A percentile compares a stretch with the other conserved stretches of the same genome.
Evolutionary conservation across 1,284 basidiomycete species (phyloP).

Genomic region (Ustilago nuda): DNA sequence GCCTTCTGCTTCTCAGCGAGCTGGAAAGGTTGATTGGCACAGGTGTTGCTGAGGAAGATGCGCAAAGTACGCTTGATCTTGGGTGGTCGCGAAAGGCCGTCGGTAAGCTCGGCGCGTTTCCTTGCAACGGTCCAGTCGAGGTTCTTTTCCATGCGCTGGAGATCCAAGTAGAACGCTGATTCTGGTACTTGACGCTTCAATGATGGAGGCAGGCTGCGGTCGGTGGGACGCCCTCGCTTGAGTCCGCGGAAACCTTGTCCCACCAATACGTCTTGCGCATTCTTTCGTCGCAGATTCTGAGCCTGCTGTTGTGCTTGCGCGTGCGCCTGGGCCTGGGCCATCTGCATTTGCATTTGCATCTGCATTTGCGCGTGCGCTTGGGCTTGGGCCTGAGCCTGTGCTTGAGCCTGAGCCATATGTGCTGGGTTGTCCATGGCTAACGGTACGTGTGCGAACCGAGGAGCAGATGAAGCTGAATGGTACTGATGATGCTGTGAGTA

Average conservation of each 20-base stretch:
- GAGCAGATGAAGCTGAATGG: slow-evolving; percentile 6
- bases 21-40: slow-evolving; percentile 78
- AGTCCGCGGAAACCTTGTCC: slow-evolving; percentile 64
- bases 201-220: slow-evolving; percentile 81
- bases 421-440: slow-evolving; percentile 41
- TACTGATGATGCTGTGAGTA: slow-evolving; percentile 11
- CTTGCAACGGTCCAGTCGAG: slow-evolving; percentile 95
- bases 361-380: slow-evolving; percentile 42
- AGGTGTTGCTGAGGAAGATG: slow-evolving; percentile 88
- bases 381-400: slow-evolving; percentile 52
- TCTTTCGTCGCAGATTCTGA: slow-evolving; percentile 48
- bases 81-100: slow-evolving; percentile 68
- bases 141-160: slow-evolving; percentile 88
- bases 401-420: slow-evolving; percentile 46
- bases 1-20: slow-evolving; percentile 55
- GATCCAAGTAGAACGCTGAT: slow-evolving; percentile 83
- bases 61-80: slow-evolving; percentile 82
- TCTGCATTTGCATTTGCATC: slow-evolving; percentile 45
- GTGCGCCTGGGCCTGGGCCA: slow-evolving; percentile 50
- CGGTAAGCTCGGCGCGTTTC: slow-evolving; percentile 81
- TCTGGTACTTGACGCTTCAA: slow-evolving; percentile 73
- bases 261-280: slow-evolving; percentile 57
- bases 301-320: slow-evolving; percentile 56
- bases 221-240: slow-evolving; percentile 82
- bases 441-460: slow-evolving; percentile 8